Conservation (phyloP, 2,329 filamentous ascomycete genomes). For the Sphaerulina vaccinii region DNA sequence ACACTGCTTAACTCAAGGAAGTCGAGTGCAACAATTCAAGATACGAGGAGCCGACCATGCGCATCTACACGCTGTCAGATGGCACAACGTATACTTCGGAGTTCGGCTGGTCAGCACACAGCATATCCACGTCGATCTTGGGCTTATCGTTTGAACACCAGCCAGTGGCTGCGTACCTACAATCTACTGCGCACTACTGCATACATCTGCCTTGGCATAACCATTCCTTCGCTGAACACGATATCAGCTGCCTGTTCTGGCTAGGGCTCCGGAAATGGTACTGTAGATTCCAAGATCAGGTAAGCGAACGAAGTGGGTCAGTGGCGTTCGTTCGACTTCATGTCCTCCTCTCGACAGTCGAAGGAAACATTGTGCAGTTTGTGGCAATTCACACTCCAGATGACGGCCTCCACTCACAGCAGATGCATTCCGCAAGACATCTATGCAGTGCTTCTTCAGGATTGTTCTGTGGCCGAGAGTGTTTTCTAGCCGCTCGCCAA, state of each 20-base stretch:
- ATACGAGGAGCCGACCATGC: too few relatives aligned
- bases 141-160: too few relatives aligned
- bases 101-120: too few relatives aligned
- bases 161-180: too few relatives aligned
- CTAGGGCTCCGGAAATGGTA: constrained; percentile 1
- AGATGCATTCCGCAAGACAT: neutral
- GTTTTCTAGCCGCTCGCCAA: constrained; percentile 5
- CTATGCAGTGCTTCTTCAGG: neutral
- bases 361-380: neutral
- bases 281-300: neutral
- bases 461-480: constrained; percentile 1
- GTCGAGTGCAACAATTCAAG: too few relatives aligned
- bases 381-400: neutral
- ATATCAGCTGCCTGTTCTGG: constrained; percentile 11
- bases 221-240: neutral
- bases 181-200: constrained; percentile 3
- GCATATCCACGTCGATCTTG: too few relatives aligned
- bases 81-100: too few relatives aligned
- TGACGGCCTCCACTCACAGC: neutral
- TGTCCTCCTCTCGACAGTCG: neutral
- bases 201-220: constrained; percentile 5
- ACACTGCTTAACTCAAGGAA: too few relatives aligned
- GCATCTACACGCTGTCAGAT: too few relatives aligned
- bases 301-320: neutral
- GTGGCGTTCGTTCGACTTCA: constrained; percentile 7